phyloP scores from a whole-genome alignment of 495 filamentous ascomycete genomes.

The Corynascus novoguineensis region DNA sequence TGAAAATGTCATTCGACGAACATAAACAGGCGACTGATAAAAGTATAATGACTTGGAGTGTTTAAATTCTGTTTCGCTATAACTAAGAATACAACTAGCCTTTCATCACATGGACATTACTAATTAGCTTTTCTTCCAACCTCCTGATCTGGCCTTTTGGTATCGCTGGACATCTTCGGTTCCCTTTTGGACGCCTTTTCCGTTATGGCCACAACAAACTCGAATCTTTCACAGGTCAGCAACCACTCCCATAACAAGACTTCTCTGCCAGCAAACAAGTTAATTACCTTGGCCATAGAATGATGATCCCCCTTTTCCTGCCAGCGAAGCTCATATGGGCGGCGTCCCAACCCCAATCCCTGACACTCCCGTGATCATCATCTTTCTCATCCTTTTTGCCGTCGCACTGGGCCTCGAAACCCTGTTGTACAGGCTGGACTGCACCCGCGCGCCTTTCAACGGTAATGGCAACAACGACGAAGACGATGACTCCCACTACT shows the following conservation, averaged over 20 bases:
- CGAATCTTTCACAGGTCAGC: background rate
- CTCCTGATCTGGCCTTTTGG: too few species aligned
- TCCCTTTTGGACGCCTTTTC: too few species aligned
- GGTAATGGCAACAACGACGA: background rate
- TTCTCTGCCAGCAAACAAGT: background rate
- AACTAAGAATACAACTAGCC: too few species aligned
- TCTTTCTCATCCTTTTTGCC: slow-evolving; percentile 1
- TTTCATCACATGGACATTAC: too few species aligned
- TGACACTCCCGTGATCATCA: background rate
- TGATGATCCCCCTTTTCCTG: background rate
- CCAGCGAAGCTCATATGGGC: background rate
- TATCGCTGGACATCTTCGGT: too few species aligned
- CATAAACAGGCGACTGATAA: too few species aligned
- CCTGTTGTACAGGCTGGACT: background rate
- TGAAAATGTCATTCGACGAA: too few species aligned
- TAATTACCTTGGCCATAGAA: background rate
- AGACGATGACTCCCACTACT: background rate
- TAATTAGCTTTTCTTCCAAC: too few species aligned
- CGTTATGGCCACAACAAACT: background rate
- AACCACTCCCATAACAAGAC: background rate
- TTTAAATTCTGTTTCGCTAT: too few species aligned
- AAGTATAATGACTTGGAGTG: too few species aligned
- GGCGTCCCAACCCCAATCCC: background rate
- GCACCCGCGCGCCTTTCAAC: too few species aligned
- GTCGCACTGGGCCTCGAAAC: background rate